These are phyloP conservation scores for Boletus insuetus DNA, from an alignment of 768 basidiomycete species.

Conservation along the genomic window DNA sequence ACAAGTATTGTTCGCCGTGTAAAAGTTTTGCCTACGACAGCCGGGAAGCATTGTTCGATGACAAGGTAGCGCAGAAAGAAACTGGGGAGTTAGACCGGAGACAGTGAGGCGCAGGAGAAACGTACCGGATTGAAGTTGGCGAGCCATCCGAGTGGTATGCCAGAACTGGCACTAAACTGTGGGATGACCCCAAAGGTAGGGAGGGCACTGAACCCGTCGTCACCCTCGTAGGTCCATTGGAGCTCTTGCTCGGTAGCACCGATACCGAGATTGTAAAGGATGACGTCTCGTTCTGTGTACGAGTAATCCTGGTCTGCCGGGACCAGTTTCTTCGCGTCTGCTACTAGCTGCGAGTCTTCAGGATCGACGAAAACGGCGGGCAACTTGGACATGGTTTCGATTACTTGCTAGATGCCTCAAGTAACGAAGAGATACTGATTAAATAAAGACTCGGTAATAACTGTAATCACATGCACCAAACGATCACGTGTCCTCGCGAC, in stretches of 20 bases:
- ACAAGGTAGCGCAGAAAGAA: neutral
- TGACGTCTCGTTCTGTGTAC: slow-evolving; percentile 88
- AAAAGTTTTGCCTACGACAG: slow-evolving; percentile 80
- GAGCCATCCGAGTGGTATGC: slow-evolving; percentile 76
- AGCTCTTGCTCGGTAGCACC: slow-evolving; percentile 93
- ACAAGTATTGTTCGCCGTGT: slow-evolving; percentile 95
- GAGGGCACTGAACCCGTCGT: slow-evolving; percentile 80
- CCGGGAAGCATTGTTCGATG: neutral
- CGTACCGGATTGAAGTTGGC: slow-evolving; percentile 92
- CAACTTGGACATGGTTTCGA: slow-evolving; percentile 35
- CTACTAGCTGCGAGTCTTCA: slow-evolving; percentile 81
- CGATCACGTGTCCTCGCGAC: no score
- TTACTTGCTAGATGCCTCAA: no score
- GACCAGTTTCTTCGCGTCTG: slow-evolving; percentile 68
- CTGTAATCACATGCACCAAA: neutral
- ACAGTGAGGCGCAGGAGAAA: slow-evolving; percentile 1
- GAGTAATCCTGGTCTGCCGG: slow-evolving; percentile 57
- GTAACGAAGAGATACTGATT: no score
- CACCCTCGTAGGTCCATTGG: slow-evolving; percentile 87
- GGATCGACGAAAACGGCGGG: slow-evolving; percentile 61
- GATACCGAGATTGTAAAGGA: slow-evolving; percentile 92
- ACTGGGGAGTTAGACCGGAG: neutral
- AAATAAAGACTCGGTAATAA: no score
- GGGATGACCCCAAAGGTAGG: slow-evolving; percentile 97
- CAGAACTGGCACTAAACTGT: slow-evolving; percentile 72